phyloP scores from a whole-genome alignment of 306 rosid genomes.

The Vicia faba region DNA sequence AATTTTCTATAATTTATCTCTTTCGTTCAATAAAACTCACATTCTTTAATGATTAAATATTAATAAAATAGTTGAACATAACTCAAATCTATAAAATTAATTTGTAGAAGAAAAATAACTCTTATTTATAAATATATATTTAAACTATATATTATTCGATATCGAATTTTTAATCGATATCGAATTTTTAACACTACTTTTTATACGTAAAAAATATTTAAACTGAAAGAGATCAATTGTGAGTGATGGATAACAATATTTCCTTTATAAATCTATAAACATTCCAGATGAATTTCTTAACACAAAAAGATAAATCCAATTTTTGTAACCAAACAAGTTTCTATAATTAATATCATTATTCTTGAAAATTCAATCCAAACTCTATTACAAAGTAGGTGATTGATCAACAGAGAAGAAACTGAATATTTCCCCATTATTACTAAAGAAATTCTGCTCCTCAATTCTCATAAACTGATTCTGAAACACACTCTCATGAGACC shows the following conservation, averaged over 20 bases:
- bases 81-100: no score
- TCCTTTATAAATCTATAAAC: no score
- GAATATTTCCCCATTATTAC: slow-evolving; percentile 48
- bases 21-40: neutral
- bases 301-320: neutral
- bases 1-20: slow-evolving; percentile 13
- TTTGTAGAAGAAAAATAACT: no score
- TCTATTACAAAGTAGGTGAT: slow-evolving; percentile 60
- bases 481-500: slow-evolving; percentile 36
- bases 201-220: no score
- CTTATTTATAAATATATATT: no score
- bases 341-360: slow-evolving; percentile 13
- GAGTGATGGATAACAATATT: no score
- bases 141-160: no score
- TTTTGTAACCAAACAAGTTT: neutral
- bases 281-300: no score
- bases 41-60: neutral
- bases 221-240: no score
- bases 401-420: slow-evolving; percentile 79
- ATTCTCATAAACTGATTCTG: slow-evolving; percentile 50
- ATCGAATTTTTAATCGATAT: no score
- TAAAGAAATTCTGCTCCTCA: slow-evolving; percentile 58
- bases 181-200: no score
- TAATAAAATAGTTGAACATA: no score
- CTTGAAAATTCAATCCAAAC: slow-evolving; percentile 28